Conservation (phyloP, 1,284 basidiomycete genomes). For the Pseudozyma thailandica region DNA sequence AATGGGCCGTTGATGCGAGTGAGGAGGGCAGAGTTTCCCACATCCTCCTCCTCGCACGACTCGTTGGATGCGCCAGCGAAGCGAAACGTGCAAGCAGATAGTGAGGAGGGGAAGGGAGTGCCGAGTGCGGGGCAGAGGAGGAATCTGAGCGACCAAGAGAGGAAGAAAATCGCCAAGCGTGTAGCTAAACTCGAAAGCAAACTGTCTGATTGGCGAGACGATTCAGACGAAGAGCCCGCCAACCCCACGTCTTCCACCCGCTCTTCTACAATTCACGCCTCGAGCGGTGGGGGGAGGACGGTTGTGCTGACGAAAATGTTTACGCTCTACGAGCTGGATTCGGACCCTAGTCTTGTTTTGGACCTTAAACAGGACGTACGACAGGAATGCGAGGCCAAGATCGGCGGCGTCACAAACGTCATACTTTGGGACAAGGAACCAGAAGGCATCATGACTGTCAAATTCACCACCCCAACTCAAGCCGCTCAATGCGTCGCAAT, state of each 20-base stretch:
- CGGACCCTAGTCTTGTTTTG: slow-evolving; percentile 85
- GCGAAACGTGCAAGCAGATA: neutral
- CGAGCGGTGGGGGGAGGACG: slow-evolving; percentile 12
- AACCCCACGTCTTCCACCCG: neutral
- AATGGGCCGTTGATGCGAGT: slow-evolving; percentile 80
- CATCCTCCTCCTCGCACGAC: neutral
- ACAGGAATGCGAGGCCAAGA: slow-evolving; percentile 82
- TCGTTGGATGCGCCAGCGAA: neutral
- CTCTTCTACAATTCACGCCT: neutral
- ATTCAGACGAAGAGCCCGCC: slow-evolving; percentile 26
- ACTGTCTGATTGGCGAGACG: slow-evolving; percentile 63
- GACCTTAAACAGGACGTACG: slow-evolving; percentile 96
- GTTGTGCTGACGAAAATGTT: slow-evolving; percentile 80
- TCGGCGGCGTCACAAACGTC: slow-evolving; percentile 96
- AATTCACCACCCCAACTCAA: slow-evolving; percentile 89
- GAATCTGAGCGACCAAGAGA: slow-evolving; percentile 45
- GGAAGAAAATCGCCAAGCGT: slow-evolving; percentile 50
- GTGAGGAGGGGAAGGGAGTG: slow-evolving; percentile 4
- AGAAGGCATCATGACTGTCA: slow-evolving; percentile 95
- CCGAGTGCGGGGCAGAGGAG: neutral
- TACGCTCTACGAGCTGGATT: slow-evolving; percentile 83
- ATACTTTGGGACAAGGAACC: slow-evolving; percentile 95
- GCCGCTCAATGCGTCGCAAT: slow-evolving; percentile 91
- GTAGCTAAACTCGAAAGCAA: slow-evolving; percentile 58
- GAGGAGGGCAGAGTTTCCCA: slow-evolving; percentile 80